A percentile compares a stretch with the other conserved stretches of the same genome.
Conservation (phyloP, 352 stramenopile species). For the Bremia lactucae region DNA sequence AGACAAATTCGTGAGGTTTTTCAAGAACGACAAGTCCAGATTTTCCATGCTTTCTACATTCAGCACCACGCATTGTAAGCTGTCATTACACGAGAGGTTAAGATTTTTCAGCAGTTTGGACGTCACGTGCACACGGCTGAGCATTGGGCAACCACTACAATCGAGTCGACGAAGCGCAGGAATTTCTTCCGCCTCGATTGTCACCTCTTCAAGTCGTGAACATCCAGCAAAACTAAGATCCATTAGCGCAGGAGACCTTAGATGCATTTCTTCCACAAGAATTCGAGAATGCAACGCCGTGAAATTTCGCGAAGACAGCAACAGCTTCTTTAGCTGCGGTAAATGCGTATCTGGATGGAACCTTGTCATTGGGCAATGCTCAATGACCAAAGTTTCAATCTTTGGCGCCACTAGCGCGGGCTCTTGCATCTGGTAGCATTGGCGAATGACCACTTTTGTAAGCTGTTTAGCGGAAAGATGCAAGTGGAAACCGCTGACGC, state of each 20-base stretch:
- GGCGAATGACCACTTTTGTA: conserved; percentile 29
- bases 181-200: conserved; percentile 45
- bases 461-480: conserved; percentile 33
- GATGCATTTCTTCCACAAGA: conserved; percentile 35
- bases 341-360: conserved; percentile 35
- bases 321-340: conserved; percentile 34
- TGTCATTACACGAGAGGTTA: conserved; percentile 32
- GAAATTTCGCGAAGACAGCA: conserved; percentile 37
- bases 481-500: conserved; percentile 37
- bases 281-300: conserved; percentile 26
- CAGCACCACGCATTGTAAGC: conserved; percentile 36
- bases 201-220: conserved; percentile 41
- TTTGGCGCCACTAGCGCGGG: conserved; percentile 26
- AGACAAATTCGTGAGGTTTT: conserved; percentile 42
- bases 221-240: conserved; percentile 33
- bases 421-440: conserved; percentile 53
- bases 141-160: conserved; percentile 32
- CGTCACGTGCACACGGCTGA: conserved; percentile 46
- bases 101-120: conserved; percentile 32
- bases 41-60: conserved; percentile 22
- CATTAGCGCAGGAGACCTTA: conserved; percentile 15
- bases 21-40: conserved; percentile 56
- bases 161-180: conserved; percentile 30
- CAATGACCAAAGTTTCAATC: conserved; percentile 28
- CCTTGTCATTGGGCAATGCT: conserved; percentile 31